A percentile compares a stretch with the other conserved stretches of the same genome.
phyloP scores from a whole-genome alignment of 2,329 filamentous ascomycete genomes.

The Ophiostoma triangulosporum region DNA sequence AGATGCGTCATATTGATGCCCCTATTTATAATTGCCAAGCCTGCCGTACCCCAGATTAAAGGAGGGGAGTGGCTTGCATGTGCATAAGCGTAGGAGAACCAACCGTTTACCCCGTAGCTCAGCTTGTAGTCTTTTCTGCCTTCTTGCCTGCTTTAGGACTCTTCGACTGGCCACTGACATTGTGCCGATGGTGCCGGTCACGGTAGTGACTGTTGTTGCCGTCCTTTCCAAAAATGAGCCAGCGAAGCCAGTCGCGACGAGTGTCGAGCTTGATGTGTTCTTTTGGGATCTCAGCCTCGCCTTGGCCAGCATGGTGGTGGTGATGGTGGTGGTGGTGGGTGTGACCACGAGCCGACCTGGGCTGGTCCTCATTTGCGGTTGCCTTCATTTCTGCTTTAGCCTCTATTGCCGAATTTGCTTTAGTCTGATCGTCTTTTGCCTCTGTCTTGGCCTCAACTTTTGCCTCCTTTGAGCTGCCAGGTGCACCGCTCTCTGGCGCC shows the following conservation, averaged over 20 bases:
- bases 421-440: too few species aligned
- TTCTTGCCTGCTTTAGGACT: not conserved
- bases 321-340: slow-evolving; percentile 4
- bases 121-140: not conserved
- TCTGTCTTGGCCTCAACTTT: not conserved
- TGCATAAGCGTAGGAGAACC: not conserved
- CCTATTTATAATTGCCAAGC: too few species aligned
- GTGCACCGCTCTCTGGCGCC: not conserved
- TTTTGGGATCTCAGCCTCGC: not conserved
- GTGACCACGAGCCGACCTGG: not conserved
- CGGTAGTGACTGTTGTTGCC: not conserved
- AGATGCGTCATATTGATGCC: too few species aligned
- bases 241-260: slow-evolving; percentile 2
- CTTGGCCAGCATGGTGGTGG: not conserved
- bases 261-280: not conserved
- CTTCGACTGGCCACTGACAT: not conserved
- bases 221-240: not conserved
- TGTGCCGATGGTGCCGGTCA: not conserved
- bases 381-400: not conserved
- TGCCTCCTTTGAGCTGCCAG: not conserved
- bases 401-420: too few species aligned
- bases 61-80: not conserved
- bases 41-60: too few species aligned
- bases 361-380: not conserved
- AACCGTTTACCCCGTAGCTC: not conserved